Evolutionary conservation across 83 land plant genomes (phyloP).

Genomic region (Picea mariana): DNA sequence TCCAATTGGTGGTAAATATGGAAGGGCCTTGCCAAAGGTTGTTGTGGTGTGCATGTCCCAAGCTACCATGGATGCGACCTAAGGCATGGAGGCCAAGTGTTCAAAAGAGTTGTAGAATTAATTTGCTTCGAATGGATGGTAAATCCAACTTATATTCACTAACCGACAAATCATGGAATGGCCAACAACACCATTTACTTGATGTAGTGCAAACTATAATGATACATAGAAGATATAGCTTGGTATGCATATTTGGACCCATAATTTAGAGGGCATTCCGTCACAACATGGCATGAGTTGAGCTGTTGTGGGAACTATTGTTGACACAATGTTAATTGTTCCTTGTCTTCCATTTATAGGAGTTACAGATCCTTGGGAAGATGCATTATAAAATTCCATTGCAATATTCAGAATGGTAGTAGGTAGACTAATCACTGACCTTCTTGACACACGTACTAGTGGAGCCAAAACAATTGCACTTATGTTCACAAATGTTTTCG

Average conservation of each 20-base stretch:
- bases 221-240: neutral
- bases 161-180: neutral
- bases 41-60: too few species aligned
- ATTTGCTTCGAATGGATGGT: neutral
- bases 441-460: slow-evolving; percentile 25
- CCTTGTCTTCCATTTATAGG: slow-evolving; percentile 27
- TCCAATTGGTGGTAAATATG: too few species aligned
- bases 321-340: slow-evolving; percentile 14
- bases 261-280: slow-evolving; percentile 41
- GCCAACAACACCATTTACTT: neutral
- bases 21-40: too few species aligned
- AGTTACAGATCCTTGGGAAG: slow-evolving; percentile 24
- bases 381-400: slow-evolving; percentile 43
- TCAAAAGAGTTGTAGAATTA: neutral
- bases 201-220: neutral
- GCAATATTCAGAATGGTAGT: slow-evolving; percentile 59
- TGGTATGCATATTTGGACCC: slow-evolving; percentile 45
- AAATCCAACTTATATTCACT: neutral
- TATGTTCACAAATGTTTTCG: neutral
- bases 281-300: slow-evolving; percentile 21
- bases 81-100: too few species aligned
- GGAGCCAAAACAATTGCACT: slow-evolving; percentile 14
- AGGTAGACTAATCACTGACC: slow-evolving; percentile 37
- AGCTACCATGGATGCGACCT: too few species aligned
- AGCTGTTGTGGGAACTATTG: slow-evolving; percentile 18